phyloP scores from a whole-genome alignment of 1,284 basidiomycete species.

The Puccinia hordei region DNA sequence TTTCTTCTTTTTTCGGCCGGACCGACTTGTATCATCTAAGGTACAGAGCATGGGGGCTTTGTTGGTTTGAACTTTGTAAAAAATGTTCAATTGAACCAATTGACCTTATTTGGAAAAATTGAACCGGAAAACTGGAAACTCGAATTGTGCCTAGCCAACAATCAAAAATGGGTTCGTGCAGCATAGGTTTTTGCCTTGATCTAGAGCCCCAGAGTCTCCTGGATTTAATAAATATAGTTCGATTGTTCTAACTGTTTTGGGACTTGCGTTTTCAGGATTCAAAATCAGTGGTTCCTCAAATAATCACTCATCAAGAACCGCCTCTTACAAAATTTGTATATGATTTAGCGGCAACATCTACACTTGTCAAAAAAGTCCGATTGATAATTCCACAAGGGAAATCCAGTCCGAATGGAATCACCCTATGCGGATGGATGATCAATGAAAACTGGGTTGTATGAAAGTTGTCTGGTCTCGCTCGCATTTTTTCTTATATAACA shows the following conservation, averaged over 20 bases:
- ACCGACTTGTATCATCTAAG: background rate
- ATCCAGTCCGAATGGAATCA: background rate
- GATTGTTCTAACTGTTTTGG: background rate
- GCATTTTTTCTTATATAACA: background rate
- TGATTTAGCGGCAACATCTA: background rate
- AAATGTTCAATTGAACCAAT: conserved; percentile 4
- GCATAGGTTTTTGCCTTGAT: background rate
- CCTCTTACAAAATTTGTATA: conserved; percentile 16
- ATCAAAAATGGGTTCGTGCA: conserved; percentile 10
- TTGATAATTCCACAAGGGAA: background rate
- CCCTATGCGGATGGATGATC: conserved; percentile 24
- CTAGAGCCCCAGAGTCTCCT: background rate
- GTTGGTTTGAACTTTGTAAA: conserved; percentile 30
- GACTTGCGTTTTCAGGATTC: background rate
- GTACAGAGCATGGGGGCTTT: background rate
- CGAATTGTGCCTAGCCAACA: background rate
- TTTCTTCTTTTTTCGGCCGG: background rate
- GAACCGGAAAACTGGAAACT: conserved; percentile 18
- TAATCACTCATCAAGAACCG: conserved; percentile 10
- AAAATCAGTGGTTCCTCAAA: background rate
- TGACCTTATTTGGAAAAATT: conserved; percentile 2
- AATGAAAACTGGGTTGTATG: conserved; percentile 35
- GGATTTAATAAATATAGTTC: background rate
- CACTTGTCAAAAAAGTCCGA: conserved; percentile 18
- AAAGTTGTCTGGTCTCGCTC: background rate